These are phyloP conservation scores for Amanita fuliginea DNA, from an alignment of 768 basidiomycete species.

Conservation along the genomic window DNA sequence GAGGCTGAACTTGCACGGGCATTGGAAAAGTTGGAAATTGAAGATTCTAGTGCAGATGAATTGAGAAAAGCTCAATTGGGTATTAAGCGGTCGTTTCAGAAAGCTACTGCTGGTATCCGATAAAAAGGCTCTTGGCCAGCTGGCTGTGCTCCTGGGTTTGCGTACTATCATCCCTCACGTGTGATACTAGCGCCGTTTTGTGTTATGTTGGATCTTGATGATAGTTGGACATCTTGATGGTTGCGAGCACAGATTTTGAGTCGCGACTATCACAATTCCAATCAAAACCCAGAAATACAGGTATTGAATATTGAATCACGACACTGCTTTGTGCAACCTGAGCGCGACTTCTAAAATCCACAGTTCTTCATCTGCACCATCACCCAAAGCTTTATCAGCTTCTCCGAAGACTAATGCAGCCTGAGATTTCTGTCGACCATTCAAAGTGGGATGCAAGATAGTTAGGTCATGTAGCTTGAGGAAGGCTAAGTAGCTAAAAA, in stretches of 20 bases:
- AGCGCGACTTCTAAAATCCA: conserved; percentile 90
- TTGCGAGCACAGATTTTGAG: not conserved
- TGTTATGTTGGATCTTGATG: not conserved
- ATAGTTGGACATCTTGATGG: not conserved
- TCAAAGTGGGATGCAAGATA: conserved; percentile 71
- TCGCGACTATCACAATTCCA: not conserved
- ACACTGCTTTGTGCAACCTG: conserved; percentile 58
- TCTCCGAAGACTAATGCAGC: conserved; percentile 85
- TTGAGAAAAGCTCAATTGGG: conserved; percentile 91
- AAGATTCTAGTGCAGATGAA: conserved; percentile 89
- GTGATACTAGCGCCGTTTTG: conserved; percentile 7
- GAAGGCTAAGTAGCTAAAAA: conserved; percentile 5
- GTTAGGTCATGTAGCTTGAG: conserved; percentile 83
- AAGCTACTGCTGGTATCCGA: conserved; percentile 88
- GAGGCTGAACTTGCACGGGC: conserved; percentile 98
- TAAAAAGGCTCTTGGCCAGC: conserved; percentile 23
- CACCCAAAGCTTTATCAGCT: conserved; percentile 91
- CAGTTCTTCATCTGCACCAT: conserved; percentile 95
- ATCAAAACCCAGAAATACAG: too few relatives aligned
- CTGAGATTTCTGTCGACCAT: conserved; percentile 67
- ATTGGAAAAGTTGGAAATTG: conserved; percentile 96
- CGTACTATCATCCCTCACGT: conserved; percentile 12
- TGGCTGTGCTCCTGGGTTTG: conserved; percentile 10
- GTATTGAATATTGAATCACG: conserved; percentile 7
- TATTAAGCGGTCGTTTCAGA: conserved; percentile 96